Evolutionary conservation across 495 filamentous ascomycete species (phyloP), one percentile per base, ranked within the genome.

Genomic region (Hyaloscypha hepaticicola): DNA sequence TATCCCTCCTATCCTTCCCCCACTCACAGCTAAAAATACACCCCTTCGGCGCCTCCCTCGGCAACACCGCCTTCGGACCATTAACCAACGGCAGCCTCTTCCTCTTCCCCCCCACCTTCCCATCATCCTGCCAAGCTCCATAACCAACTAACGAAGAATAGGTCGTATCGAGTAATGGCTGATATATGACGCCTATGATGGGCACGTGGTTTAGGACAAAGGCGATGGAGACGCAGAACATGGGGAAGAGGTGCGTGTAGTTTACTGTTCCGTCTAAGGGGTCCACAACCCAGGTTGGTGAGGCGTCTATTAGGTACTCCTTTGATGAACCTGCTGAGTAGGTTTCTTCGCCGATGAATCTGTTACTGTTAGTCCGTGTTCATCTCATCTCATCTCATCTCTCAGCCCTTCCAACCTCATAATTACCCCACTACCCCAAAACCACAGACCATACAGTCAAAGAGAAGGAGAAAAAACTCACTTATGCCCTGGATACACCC

Each of bases 181-280:
- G 85, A 70, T 85, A 83, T 68, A 90, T 85, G 2, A 90, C 81
- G 11, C 87, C 88, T 55, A 90, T 85, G 3, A 84, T 67, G 16
- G 88, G 83, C 19, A 74, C 65, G 61, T 81, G 77, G 50, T 80
- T 72, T 29, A 88, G 74, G 60, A 88, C 72, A 70, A 90, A 83
- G 56, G 75, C 87, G 72, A 90, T 88, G 29, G 82, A 85, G 66
- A 89, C 82, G 72, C 87, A 90, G 77, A 88, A 89, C 85, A 89
- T 87, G 55, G 87, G 88, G 74, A 89, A 88, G 14, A 88, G 75
- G 72, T 90, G 87, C 16, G 84, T 89, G 74, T 87, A 90, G 75
- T 90, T 90, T 59, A 90, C 87, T 16, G 88, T 90, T 69, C 87
- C 87, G 65, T 90, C 87, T 50, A 89, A 73, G 7, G 87, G 87